Evolutionary conservation across 352 stramenopile species (phyloP).

Genomic region (Globisporangium sylvaticum): DNA sequence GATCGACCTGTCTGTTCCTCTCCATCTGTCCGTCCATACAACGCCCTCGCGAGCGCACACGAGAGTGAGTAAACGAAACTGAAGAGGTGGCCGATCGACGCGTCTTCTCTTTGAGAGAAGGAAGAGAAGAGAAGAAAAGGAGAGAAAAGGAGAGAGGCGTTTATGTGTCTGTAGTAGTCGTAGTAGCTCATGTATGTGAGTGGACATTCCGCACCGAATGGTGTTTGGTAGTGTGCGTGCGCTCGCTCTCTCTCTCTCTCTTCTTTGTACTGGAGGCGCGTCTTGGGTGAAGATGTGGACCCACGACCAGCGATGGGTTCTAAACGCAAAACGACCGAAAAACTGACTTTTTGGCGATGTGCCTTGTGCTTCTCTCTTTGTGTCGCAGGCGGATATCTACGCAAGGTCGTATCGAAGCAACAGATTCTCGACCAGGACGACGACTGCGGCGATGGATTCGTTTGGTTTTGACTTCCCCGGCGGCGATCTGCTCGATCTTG

Average conservation of each 20-base stretch:
- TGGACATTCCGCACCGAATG: not conserved
- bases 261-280: not conserved
- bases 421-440: constrained; percentile 5
- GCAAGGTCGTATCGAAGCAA: not conserved
- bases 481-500: constrained; percentile 71
- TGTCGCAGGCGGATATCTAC: constrained; percentile 1
- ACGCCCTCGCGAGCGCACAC: not conserved
- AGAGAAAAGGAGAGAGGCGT: not conserved
- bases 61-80: not conserved
- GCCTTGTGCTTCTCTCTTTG: not conserved
- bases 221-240: not conserved
- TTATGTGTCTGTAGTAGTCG: not conserved
- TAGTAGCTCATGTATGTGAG: not conserved
- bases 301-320: not conserved
- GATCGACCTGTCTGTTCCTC: not conserved
- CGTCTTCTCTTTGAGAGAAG: not conserved
- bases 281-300: not conserved
- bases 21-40: not conserved
- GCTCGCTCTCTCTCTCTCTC: not conserved
- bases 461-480: constrained; percentile 82
- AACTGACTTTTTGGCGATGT: constrained; percentile 2
- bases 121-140: not conserved
- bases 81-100: not conserved
- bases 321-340: not conserved
- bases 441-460: constrained; percentile 55